These are phyloP conservation scores for Puya raimondii DNA, from an alignment of 176 grass and related monocot genomes.

Conservation along the genomic window DNA sequence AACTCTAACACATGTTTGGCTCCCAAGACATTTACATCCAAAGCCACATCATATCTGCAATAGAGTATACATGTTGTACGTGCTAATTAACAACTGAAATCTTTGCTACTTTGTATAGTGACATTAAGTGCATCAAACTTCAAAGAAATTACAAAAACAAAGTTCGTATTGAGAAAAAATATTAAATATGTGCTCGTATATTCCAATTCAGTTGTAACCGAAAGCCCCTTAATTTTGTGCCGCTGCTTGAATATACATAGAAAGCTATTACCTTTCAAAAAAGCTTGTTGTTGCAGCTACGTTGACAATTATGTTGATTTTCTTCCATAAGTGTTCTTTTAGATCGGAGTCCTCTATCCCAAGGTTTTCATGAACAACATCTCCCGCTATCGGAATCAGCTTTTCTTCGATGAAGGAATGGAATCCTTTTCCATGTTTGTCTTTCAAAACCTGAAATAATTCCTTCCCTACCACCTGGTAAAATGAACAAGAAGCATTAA, in stretches of 20 bases:
- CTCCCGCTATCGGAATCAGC: constrained; percentile 46
- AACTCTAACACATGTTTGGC: constrained; percentile 50
- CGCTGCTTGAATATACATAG: too few relatives aligned
- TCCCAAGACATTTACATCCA: constrained; percentile 51
- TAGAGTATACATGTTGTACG: not conserved
- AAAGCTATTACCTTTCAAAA: constrained; percentile 41
- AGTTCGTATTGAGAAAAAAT: too few relatives aligned
- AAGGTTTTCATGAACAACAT: constrained; percentile 43
- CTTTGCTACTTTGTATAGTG: not conserved
- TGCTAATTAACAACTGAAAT: not conserved
- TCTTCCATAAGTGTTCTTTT: constrained; percentile 13
- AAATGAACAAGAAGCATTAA: not conserved
- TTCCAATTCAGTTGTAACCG: too few relatives aligned
- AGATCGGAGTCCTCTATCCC: constrained; percentile 35
- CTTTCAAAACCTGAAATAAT: constrained; percentile 47
- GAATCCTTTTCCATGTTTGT: constrained; percentile 48
- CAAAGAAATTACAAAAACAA: too few relatives aligned
- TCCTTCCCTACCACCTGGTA: constrained; percentile 63
- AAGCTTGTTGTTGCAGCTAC: constrained; percentile 71
- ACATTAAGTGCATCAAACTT: too few relatives aligned
- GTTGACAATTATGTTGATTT: constrained; percentile 65
- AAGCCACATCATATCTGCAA: constrained; percentile 39
- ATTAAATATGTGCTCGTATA: too few relatives aligned
- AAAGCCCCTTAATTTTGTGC: too few relatives aligned
- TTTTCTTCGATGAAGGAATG: constrained; percentile 40